These are phyloP conservation scores for Penicillium vulpinum DNA, from an alignment of 2,329 filamentous ascomycete genomes.

Conservation along the genomic window DNA sequence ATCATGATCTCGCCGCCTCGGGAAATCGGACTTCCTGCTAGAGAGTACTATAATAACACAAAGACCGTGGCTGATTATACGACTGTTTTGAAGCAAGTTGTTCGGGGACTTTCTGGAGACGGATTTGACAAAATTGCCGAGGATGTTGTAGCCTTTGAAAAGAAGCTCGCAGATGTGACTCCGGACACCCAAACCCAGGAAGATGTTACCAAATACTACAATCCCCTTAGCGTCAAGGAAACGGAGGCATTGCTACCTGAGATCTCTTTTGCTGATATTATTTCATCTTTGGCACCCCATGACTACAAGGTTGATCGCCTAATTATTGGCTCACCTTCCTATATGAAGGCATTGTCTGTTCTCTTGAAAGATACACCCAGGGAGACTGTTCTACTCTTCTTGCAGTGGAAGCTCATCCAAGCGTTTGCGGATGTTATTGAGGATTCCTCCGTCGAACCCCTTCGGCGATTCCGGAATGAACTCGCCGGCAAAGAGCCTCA, in stretches of 20 bases:
- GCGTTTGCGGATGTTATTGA: slow-evolving; percentile 57
- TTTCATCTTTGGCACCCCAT: slow-evolving; percentile 55
- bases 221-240: slow-evolving; percentile 60
- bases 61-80: slow-evolving; percentile 56
- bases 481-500: slow-evolving; percentile 64
- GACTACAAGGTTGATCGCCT: slow-evolving; percentile 54
- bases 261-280: slow-evolving; percentile 55
- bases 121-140: slow-evolving; percentile 34
- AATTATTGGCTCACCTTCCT: slow-evolving; percentile 61
- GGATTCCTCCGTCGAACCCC: slow-evolving; percentile 60
- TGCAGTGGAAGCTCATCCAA: slow-evolving; percentile 64
- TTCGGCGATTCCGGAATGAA: slow-evolving; percentile 60
- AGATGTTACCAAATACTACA: slow-evolving; percentile 68
- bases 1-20: slow-evolving; percentile 49
- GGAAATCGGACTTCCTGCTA: slow-evolving; percentile 60
- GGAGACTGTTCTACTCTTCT: slow-evolving; percentile 61
- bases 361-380: slow-evolving; percentile 57
- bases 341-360: slow-evolving; percentile 58
- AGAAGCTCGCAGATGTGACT: slow-evolving; percentile 59
- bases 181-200: slow-evolving; percentile 59
- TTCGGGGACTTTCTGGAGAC: slow-evolving; percentile 40
- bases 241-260: slow-evolving; percentile 57
- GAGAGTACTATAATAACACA: slow-evolving; percentile 61
- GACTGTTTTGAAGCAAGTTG: slow-evolving; percentile 43
- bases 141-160: slow-evolving; percentile 59